A percentile compares a stretch with the other conserved stretches of the same genome.
Conservation (phyloP, 176 grass and related monocot species). For the Carex littledalei region DNA sequence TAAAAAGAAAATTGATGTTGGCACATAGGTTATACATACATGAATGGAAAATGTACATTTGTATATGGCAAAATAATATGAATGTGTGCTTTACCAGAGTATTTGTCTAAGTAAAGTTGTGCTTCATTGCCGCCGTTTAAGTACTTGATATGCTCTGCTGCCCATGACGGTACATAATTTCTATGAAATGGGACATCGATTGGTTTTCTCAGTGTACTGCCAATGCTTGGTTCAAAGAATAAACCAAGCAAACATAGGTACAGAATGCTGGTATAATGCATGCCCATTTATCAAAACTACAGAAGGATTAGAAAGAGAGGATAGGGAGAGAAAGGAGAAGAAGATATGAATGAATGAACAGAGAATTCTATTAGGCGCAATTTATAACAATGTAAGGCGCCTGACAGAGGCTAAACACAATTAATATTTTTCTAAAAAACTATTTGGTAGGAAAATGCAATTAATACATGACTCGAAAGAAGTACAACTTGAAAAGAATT, state of each 20-base stretch:
- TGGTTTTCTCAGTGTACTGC: slow-evolving; percentile 40
- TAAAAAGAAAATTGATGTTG: neutral
- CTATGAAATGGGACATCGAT: slow-evolving; percentile 57
- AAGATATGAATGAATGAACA: neutral
- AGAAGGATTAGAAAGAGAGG: neutral
- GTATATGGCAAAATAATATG: neutral
- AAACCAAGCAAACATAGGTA: slow-evolving; percentile 10
- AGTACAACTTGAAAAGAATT: neutral
- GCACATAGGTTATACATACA: neutral
- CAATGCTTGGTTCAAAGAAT: neutral
- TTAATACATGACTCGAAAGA: no score
- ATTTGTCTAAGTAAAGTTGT: slow-evolving; percentile 56
- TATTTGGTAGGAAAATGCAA: no score
- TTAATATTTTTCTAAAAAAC: no score
- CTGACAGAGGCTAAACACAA: neutral
- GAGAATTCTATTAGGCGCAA: neutral
- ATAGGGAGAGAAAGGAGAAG: neutral
- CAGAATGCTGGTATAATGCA: neutral
- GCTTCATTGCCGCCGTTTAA: slow-evolving; percentile 50
- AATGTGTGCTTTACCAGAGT: slow-evolving; percentile 25
- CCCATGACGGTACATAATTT: slow-evolving; percentile 83
- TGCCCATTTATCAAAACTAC: neutral
- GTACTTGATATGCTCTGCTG: slow-evolving; percentile 70
- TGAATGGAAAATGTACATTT: neutral
- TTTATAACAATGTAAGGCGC: neutral